Conservation (phyloP, 768 basidiomycete genomes). For the Lanmaoa rubissima region DNA sequence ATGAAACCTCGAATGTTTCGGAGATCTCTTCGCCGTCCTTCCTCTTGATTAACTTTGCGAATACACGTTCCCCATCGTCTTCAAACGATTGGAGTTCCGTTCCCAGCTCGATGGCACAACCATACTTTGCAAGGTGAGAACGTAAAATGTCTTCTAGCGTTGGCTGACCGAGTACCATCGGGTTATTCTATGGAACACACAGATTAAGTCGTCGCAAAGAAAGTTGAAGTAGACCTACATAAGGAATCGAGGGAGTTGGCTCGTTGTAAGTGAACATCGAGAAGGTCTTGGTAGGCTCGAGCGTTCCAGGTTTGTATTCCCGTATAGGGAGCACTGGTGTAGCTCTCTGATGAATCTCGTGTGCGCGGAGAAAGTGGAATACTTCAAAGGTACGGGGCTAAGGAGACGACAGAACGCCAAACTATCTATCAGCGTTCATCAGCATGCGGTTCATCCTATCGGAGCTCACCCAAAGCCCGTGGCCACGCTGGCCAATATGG, state of each 20-base stretch:
- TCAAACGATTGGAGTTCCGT: slow-evolving; percentile 46
- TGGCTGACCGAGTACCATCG: slow-evolving; percentile 24
- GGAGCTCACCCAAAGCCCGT: slow-evolving; percentile 37
- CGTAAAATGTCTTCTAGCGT: slow-evolving; percentile 28
- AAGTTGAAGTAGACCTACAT: slow-evolving; percentile 14
- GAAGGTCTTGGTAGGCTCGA: slow-evolving; percentile 17
- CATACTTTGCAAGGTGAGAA: slow-evolving; percentile 19
- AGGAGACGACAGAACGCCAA: not conserved
- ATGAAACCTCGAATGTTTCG: slow-evolving; percentile 33
- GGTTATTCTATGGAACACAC: slow-evolving; percentile 7
- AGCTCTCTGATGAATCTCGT: slow-evolving; percentile 37
- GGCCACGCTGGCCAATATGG: slow-evolving; percentile 38
- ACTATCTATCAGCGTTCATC: not conserved
- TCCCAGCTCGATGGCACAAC: slow-evolving; percentile 40
- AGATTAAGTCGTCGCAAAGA: not conserved
- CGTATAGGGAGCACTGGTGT: slow-evolving; percentile 28
- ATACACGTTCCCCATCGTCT: slow-evolving; percentile 36
- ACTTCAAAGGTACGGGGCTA: slow-evolving; percentile 42
- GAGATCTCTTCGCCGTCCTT: slow-evolving; percentile 20
- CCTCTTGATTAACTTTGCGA: slow-evolving; percentile 34
- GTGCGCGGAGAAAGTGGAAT: slow-evolving; percentile 39
- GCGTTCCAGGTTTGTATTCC: slow-evolving; percentile 32
- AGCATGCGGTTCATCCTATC: not conserved
- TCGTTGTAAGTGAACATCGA: slow-evolving; percentile 5
- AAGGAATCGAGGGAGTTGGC: slow-evolving; percentile 28